Evolutionary conservation across 352 stramenopile genomes (phyloP).

Genomic region (Phytophthora nicotianae): DNA sequence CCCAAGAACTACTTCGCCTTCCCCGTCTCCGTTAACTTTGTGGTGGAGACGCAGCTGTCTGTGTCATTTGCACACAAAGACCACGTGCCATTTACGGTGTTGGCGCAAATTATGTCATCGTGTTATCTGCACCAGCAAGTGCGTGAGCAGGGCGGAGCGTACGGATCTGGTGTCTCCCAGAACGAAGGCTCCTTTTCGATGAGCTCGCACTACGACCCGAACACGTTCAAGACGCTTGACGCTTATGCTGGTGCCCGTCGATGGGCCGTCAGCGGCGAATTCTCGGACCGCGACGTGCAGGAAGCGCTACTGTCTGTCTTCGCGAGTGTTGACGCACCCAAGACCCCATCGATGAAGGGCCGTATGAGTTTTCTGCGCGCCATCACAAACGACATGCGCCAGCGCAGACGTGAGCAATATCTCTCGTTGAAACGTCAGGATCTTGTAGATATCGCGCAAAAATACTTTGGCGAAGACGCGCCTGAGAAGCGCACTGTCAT

Average conservation of each 20-base stretch:
- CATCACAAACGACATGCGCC: constrained; percentile 86
- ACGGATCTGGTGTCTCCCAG: constrained; percentile 73
- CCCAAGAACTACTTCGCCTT: constrained; percentile 75
- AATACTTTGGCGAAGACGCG: constrained; percentile 49
- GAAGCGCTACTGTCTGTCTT: constrained; percentile 86
- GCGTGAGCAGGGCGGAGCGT: constrained; percentile 79
- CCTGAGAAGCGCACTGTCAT: constrained; percentile 51
- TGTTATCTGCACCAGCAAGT: constrained; percentile 86
- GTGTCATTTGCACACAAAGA: constrained; percentile 77
- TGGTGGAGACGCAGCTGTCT: constrained; percentile 74
- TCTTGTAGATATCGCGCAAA: constrained; percentile 59
- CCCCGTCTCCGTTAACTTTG: constrained; percentile 84
- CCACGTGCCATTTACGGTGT: constrained; percentile 75
- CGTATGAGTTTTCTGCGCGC: constrained; percentile 79
- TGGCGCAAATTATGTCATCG: constrained; percentile 85
- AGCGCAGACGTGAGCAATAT: constrained; percentile 74
- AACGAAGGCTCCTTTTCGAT: constrained; percentile 82
- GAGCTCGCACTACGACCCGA: constrained; percentile 86
- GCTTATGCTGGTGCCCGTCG: constrained; percentile 63
- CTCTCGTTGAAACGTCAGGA: constrained; percentile 46
- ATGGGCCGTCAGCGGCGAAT: constrained; percentile 59
- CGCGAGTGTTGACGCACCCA: constrained; percentile 73
- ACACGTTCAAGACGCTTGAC: constrained; percentile 79
- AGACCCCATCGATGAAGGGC: constrained; percentile 76
- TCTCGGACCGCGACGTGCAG: constrained; percentile 76